Evolutionary conservation across 306 rosid species (phyloP).

Genomic region (Castanea crenata): DNA sequence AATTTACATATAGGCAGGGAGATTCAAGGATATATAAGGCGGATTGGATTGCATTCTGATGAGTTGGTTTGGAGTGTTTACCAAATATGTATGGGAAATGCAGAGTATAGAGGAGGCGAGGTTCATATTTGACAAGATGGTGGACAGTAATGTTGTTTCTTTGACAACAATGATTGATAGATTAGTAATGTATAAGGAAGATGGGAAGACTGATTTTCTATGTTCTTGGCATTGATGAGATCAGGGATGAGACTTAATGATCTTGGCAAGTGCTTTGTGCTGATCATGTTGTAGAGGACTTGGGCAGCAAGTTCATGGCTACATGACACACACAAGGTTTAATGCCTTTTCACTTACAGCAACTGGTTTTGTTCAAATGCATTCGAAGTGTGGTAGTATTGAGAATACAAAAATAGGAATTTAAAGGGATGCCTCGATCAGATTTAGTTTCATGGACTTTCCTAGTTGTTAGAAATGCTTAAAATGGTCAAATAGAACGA

Average conservation of each 20-base stretch:
- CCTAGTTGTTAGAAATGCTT: conserved; percentile 65
- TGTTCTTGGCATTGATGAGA: conserved; percentile 46
- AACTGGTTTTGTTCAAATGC: conserved; percentile 62
- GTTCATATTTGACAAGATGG: conserved; percentile 9
- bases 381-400: conserved; percentile 65
- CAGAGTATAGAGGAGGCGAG: conserved; percentile 47
- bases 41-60: conserved; percentile 52
- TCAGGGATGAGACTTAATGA: conserved; percentile 57
- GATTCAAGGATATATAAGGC: conserved; percentile 53
- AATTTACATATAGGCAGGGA: conserved; percentile 33
- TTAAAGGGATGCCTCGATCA: conserved; percentile 41
- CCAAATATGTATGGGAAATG: conserved; percentile 57
- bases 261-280: conserved; percentile 69
- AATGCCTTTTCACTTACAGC: conserved; percentile 45
- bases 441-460: conserved; percentile 76
- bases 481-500: conserved; percentile 54
- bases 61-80: conserved; percentile 63
- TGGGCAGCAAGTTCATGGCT: conserved; percentile 64
- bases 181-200: conserved; percentile 53
- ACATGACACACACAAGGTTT: conserved; percentile 55
- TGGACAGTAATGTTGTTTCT: conserved; percentile 65
- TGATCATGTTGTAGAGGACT: conserved; percentile 48
- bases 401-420: conserved; percentile 51
- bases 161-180: conserved; percentile 70
- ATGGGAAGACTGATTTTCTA: conserved; percentile 53